Evolutionary conservation across 2,329 filamentous ascomycete genomes (phyloP).

Genomic region (Cladosporium oxysporum): DNA sequence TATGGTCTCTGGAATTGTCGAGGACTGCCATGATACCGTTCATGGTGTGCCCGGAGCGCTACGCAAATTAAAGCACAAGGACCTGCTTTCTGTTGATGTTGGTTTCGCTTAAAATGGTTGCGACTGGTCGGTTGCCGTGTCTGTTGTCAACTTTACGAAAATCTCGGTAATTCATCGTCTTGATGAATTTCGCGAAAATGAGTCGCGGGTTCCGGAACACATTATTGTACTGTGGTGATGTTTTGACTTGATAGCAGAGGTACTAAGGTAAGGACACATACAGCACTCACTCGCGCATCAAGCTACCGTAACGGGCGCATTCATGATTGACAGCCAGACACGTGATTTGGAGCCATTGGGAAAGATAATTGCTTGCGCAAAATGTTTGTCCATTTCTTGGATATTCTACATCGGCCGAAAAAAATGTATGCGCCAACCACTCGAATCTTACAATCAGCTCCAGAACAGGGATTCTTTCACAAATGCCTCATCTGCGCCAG

Average conservation of each 20-base stretch:
- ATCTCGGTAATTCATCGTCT: not conserved
- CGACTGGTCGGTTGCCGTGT: not conserved
- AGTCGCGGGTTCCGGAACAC: not conserved
- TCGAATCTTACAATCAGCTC: conserved; percentile 14
- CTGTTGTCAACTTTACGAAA: not conserved
- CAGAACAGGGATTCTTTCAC: conserved; percentile 12
- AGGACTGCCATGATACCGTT: not conserved
- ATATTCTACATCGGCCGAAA: conserved; percentile 4
- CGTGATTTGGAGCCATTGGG: not conserved
- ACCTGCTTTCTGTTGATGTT: not conserved
- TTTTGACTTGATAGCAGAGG: not conserved
- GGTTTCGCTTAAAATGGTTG: not conserved
- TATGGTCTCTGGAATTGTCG: not conserved
- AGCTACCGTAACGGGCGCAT: not conserved
- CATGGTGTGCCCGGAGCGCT: not conserved
- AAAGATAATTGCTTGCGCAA: conserved; percentile 9
- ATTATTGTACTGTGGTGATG: not conserved
- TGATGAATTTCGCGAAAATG: not conserved
- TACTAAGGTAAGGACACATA: not conserved
- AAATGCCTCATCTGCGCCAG: conserved; percentile 9
- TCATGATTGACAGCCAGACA: not conserved
- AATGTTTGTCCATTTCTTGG: not conserved
- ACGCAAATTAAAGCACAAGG: not conserved
- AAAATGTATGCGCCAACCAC: conserved; percentile 12
- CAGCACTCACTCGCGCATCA: not conserved